These are phyloP conservation scores for Jatropha multifida DNA, from an alignment of 441 rosid species.

Conservation along the genomic window DNA sequence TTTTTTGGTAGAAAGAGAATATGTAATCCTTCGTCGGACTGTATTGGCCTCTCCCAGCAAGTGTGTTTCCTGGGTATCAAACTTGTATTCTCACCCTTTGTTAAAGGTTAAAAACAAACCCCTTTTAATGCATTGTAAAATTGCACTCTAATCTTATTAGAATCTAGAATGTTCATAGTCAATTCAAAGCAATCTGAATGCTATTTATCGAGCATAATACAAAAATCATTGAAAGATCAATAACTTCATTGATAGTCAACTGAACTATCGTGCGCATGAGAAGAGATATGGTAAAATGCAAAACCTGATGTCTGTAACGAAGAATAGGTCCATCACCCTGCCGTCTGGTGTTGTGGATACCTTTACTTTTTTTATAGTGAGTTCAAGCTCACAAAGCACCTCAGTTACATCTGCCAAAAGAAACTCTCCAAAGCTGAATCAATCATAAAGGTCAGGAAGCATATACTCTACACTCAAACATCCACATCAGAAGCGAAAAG, in stretches of 20 bases:
- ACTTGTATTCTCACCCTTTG: too few relatives aligned
- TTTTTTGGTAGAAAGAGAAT: too few relatives aligned
- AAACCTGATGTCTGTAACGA: constrained; percentile 88
- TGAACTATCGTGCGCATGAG: neutral
- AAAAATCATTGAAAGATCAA: neutral
- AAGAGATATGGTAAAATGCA: constrained; percentile 17
- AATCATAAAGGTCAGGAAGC: constrained; percentile 7
- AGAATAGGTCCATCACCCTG: constrained; percentile 88
- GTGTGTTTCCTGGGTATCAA: too few relatives aligned
- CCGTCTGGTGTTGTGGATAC: constrained; percentile 96
- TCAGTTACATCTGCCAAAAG: constrained; percentile 66
- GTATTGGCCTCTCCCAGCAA: too few relatives aligned
- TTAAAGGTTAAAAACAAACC: neutral
- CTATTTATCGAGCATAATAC: neutral
- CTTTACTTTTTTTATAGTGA: constrained; percentile 81
- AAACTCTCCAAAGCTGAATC: constrained; percentile 17
- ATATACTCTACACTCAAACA: constrained; percentile 23
- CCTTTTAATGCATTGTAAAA: neutral
- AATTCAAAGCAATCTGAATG: constrained; percentile 1
- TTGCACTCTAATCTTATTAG: neutral
- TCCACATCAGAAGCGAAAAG: neutral
- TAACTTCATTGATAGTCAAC: neutral
- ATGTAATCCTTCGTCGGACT: too few relatives aligned
- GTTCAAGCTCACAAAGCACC: constrained; percentile 83
- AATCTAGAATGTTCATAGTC: neutral